Evolutionary conservation across 1,284 basidiomycete species (phyloP), one percentile per base, ranked within the genome.

Genomic region (Leccinum huronense): DNA sequence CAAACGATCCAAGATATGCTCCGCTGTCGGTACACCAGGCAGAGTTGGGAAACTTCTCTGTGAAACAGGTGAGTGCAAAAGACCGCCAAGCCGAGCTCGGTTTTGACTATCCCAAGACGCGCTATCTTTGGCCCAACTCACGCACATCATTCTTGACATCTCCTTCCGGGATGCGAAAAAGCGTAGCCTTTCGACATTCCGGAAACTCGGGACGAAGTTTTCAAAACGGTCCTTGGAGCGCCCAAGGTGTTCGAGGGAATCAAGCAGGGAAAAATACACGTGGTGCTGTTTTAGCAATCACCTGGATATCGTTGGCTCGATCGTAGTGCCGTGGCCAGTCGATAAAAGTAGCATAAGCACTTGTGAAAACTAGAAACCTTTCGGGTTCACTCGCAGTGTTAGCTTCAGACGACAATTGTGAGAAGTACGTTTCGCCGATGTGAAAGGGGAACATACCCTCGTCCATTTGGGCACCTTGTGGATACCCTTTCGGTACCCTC

Each of bases 391-490:
- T 71, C 94, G 82, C 27, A 91, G 81, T 42, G 94, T 95, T 68
- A 94, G 76, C 93, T 95, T 73, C 31, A 54, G 51, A 60, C 45
- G 62, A 62, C 62, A 31, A 69, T 55, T 70, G 51, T 67, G 54
- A 72, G 55, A 54, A 45, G n/a, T 5, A 62, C 10, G 54, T 65
- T 57, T n/a, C 30, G 34, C 59, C 23, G n/a, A 33, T 48, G 30
- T 27, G 57, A 65, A 27, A 54, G 19, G 57, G 9, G 23, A 27
- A 81, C 91, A 67, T 72, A 95, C 94, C 77, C 93, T 84, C 65
- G 95, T 97, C 85, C 90, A 97, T 75, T 97, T 96, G 23, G 94
- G 95, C 34, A 97, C 93, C 76, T 97, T 97, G 80, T 99, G 97
- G 55, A 98, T 92, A 23, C 92, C 90, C 76, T 99, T 99, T 58